Conservation (phyloP, 192 early-diverging fungal species). For the Backusella circina region DNA sequence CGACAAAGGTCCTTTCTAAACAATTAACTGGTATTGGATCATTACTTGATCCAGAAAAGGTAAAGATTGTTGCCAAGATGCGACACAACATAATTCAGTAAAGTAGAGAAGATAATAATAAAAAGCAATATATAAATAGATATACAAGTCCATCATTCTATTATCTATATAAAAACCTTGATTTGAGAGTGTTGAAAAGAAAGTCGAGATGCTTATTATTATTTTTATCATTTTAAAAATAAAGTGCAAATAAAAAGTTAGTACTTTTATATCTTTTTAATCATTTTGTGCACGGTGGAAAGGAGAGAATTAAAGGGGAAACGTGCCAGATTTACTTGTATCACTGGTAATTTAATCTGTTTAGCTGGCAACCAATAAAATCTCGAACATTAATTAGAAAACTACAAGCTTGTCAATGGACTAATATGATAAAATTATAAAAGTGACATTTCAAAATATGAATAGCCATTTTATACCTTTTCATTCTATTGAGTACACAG, state of each 20-base stretch:
- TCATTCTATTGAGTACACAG: background rate
- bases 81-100: background rate
- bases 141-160: too few relatives aligned
- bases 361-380: background rate
- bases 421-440: background rate
- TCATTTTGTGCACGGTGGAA: background rate
- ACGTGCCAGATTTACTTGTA: background rate
- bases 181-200: background rate
- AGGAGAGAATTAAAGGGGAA: background rate
- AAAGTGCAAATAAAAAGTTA: background rate
- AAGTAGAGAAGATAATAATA: background rate
- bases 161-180: background rate
- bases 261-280: conserved; percentile 3
- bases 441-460: background rate
- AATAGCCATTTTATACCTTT: background rate
- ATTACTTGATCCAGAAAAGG: background rate
- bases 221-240: background rate
- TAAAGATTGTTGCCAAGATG: background rate
- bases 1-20: background rate
- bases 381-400: background rate
- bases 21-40: background rate
- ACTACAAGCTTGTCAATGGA: background rate
- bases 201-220: background rate
- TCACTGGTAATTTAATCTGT: background rate
- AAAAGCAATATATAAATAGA: background rate